Evolutionary conservation across 495 filamentous ascomycete genomes (phyloP).

Genomic region (Hyphodiscus hymeniophilus): DNA sequence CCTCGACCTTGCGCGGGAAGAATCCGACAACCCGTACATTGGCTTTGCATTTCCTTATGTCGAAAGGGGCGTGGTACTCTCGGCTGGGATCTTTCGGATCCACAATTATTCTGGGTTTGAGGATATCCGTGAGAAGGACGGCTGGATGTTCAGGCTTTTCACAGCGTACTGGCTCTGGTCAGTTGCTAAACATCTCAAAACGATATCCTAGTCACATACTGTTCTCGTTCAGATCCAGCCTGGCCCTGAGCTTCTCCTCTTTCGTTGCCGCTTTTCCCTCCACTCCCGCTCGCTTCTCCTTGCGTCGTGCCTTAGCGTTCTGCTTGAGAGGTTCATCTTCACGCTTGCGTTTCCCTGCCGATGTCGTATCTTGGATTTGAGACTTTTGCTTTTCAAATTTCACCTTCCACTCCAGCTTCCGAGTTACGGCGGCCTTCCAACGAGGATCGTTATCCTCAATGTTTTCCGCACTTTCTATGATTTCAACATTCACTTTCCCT

Average conservation of each 20-base stretch:
- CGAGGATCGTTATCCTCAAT: constrained; percentile 33
- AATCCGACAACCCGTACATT: constrained; percentile 75
- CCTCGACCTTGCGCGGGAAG: constrained; percentile 58
- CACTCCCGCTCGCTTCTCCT: constrained; percentile 16
- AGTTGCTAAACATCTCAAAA: not conserved
- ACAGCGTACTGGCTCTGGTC: constrained; percentile 31
- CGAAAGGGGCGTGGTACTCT: constrained; percentile 53
- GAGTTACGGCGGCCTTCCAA: constrained; percentile 51
- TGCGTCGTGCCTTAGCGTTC: constrained; percentile 19
- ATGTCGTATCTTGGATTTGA: constrained; percentile 3
- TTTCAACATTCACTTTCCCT: constrained; percentile 44
- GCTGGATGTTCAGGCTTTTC: constrained; percentile 32
- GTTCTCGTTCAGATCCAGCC: constrained; percentile 23
- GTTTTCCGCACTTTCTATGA: constrained; percentile 30
- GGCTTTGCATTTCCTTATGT: constrained; percentile 61
- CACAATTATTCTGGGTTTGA: no score
- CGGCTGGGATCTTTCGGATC: constrained; percentile 25
- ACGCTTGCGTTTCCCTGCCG: constrained; percentile 4
- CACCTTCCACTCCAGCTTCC: constrained; percentile 55
- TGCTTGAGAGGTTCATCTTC: constrained; percentile 26
- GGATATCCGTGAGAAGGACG: constrained; percentile 40
- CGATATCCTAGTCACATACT: constrained; percentile 16
- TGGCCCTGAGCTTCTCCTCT: constrained; percentile 25
- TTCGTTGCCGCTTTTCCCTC: constrained; percentile 25
- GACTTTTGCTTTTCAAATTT: constrained; percentile 40